phyloP scores from a whole-genome alignment of 2,329 filamentous ascomycete genomes.

The Colletotrichum noveboracense region DNA sequence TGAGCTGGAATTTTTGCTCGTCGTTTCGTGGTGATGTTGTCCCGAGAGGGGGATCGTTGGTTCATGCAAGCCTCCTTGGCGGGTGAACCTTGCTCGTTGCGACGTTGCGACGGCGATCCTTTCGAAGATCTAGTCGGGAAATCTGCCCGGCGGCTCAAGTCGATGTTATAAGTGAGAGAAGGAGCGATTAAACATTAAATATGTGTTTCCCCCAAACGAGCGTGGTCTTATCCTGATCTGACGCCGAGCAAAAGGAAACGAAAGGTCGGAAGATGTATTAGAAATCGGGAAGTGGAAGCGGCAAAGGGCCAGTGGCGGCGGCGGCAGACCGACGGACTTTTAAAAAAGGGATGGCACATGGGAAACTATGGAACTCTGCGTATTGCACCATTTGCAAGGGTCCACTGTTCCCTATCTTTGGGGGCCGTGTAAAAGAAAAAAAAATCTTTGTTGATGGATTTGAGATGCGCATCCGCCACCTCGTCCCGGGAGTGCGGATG shows the following conservation, averaged over 20 bases:
- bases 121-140: background rate
- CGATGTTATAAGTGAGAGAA: background rate
- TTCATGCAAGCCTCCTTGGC: background rate
- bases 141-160: background rate
- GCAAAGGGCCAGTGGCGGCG: background rate
- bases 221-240: background rate
- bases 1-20: background rate
- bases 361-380: background rate
- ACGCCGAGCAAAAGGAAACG: background rate
- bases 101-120: background rate
- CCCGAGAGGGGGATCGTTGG: background rate
- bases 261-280: background rate
- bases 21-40: background rate
- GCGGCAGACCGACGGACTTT: background rate
- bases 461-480: background rate
- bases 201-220: background rate
- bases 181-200: background rate
- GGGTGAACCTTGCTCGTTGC: background rate
- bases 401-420: conserved; percentile 6
- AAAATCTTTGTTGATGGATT: background rate
- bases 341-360: background rate
- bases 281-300: background rate
- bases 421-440: background rate
- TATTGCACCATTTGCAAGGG: conserved; percentile 5
- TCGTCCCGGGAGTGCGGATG: background rate